Percentiles rank a stretch among this genome's conserved stretches.
Conservation (phyloP, 2,329 filamentous ascomycete species). For the Colletotrichum theobromicola region DNA sequence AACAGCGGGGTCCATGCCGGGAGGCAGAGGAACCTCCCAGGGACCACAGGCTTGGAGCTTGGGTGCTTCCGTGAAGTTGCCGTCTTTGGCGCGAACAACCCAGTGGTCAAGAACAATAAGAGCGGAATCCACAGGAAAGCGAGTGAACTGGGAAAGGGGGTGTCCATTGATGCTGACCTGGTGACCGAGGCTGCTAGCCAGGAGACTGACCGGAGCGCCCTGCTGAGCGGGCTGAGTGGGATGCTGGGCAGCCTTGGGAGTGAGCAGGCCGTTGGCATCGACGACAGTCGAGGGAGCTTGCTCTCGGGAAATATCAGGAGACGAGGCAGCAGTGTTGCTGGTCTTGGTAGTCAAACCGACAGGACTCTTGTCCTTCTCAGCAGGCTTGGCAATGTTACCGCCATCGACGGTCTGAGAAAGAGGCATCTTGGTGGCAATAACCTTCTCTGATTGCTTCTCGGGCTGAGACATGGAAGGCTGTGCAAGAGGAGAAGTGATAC, state of each 20-base stretch:
- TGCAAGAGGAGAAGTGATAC: neutral
- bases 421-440: neutral
- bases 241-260: neutral
- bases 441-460: neutral
- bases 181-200: neutral
- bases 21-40: neutral
- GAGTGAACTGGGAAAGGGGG: too few relatives aligned
- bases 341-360: neutral
- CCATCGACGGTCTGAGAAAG: neutral
- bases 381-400: neutral
- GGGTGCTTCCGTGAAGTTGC: neutral
- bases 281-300: neutral
- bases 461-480: neutral
- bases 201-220: neutral
- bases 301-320: neutral
- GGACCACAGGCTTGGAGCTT: neutral
- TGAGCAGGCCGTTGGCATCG: neutral
- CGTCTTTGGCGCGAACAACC: neutral
- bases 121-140: neutral
- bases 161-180: neutral
- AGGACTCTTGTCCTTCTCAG: neutral
- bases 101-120: neutral
- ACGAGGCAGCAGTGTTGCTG: neutral
- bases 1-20: neutral
- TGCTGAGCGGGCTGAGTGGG: neutral